phyloP scores from a whole-genome alignment of 768 basidiomycete genomes.

The Polyporus arcularius region DNA sequence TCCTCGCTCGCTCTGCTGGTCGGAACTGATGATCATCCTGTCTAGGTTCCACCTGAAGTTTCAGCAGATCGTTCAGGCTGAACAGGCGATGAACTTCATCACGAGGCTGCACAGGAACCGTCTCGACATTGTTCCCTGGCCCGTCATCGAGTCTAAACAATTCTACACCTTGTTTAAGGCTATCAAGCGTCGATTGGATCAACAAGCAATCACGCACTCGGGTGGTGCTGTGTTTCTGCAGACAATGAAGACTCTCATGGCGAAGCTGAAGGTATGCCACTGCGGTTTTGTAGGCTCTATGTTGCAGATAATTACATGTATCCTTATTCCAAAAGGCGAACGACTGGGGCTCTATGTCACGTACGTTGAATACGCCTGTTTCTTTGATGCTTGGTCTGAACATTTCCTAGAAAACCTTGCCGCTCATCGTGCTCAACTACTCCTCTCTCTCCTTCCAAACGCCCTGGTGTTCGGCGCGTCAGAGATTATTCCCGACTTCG shows the following conservation, averaged over 20 bases:
- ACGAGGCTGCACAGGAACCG: conserved; percentile 57
- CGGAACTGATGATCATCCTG: not conserved
- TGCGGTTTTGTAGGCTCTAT: not conserved
- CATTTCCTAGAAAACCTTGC: conserved; percentile 44
- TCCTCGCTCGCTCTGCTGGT: not conserved
- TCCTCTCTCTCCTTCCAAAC: conserved; percentile 43
- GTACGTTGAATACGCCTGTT: conserved; percentile 37
- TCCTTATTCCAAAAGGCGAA: conserved; percentile 42
- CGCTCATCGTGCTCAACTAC: conserved; percentile 45
- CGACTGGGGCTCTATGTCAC: conserved; percentile 66
- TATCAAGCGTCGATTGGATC: conserved; percentile 49
- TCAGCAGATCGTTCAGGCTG: conserved; percentile 60
- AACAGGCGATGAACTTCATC: conserved; percentile 65
- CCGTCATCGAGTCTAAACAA: conserved; percentile 61
- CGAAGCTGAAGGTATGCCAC: conserved; percentile 59
- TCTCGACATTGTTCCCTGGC: conserved; percentile 64
- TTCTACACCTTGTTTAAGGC: conserved; percentile 58
- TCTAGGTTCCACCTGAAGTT: conserved; percentile 57
- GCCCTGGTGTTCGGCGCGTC: conserved; percentile 51
- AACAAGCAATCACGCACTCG: conserved; percentile 48
- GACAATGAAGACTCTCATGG: conserved; percentile 64
- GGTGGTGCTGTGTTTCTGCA: conserved; percentile 57
- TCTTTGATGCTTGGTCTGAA: not conserved
- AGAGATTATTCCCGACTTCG: conserved; percentile 46
- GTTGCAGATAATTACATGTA: not conserved